Evolutionary conservation across 2,329 filamentous ascomycete genomes (phyloP), one percentile per base, ranked within the genome.

Genomic region (Nannizziopsis barbatae): DNA sequence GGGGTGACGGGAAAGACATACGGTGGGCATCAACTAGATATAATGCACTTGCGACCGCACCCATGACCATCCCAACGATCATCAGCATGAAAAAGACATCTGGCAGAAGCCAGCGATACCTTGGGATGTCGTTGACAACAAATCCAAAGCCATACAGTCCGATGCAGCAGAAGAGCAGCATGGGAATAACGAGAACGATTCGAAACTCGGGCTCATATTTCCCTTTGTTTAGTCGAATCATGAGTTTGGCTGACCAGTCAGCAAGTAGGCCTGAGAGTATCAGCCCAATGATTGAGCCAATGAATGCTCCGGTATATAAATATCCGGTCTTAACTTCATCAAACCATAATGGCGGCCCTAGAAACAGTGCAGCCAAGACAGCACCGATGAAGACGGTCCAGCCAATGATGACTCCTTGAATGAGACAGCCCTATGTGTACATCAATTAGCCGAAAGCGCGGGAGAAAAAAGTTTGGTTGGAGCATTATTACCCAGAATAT

Each of bases 301-400:
- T 65, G 58, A 95, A 94, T 1, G 89, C 83, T 0, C 85, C 86
- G 0, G 83, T 81, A 67, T 95, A 94, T 49, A 87, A 78, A 63
- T 90, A 88, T n/a, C 89, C 89, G 1, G 85, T 86, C 59, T 85
- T 69, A 45, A 86, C 79, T 66, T 92, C 82, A 57, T 79, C 73
- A 76, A 89, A 95, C 71, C 80, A 92, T 36, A 89, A 77, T 0
- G 86, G 86, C 1, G 83, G 82, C 1, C 83, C 81, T 41, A 93
- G 75, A 69, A 92, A 90, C 56, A 93, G 81, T 51, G 82, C 79
- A n/a, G 82, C 84, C 40, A 93, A 70, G 55, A 92, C 80, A 52
- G 92, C 83, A 49, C 86, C 84, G 55, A 94, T 90, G 60, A 95
- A 86, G 12, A 95, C 86, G 1, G 89, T 94, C 89, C 90, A 96